These are phyloP conservation scores for Xylaria sp. DNA, from an alignment of 2,329 filamentous ascomycete genomes.

Conservation along the genomic window DNA sequence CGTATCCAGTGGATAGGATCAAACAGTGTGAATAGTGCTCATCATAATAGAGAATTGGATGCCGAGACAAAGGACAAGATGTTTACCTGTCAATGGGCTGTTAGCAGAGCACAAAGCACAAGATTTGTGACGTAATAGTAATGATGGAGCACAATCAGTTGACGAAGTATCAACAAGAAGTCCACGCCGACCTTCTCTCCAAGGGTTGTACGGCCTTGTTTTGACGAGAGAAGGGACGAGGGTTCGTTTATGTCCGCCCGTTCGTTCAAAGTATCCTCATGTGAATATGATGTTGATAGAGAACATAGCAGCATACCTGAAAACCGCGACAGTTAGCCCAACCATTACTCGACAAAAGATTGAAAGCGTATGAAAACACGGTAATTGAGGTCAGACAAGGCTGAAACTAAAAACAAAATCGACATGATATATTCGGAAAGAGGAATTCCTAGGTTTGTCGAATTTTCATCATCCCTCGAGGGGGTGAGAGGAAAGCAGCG, in stretches of 20 bases:
- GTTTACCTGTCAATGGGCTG: constrained; percentile 43
- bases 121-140: constrained; percentile 19
- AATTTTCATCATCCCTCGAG: constrained; percentile 66
- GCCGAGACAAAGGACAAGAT: constrained; percentile 17
- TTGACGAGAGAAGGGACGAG: constrained; percentile 58
- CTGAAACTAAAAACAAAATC: constrained; percentile 71
- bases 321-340: constrained; percentile 38
- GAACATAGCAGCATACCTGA: constrained; percentile 56
- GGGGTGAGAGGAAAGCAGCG: neutral
- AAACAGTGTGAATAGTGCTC: constrained; percentile 55
- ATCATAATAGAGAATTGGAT: constrained; percentile 46
- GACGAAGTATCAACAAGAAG: constrained; percentile 75
- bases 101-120: constrained; percentile 46
- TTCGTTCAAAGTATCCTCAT: constrained; percentile 76
- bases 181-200: constrained; percentile 60
- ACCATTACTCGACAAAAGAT: constrained; percentile 7
- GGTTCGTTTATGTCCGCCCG: constrained; percentile 75
- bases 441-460: constrained; percentile 73
- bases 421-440: constrained; percentile 73
- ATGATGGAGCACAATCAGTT: constrained; percentile 62
- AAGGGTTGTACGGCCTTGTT: constrained; percentile 72
- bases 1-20: constrained; percentile 49
- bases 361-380: constrained; percentile 39
- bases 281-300: constrained; percentile 42
- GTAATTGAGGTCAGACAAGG: constrained; percentile 68